phyloP scores from a whole-genome alignment of 306 rosid genomes.

The Casuarina glauca region DNA sequence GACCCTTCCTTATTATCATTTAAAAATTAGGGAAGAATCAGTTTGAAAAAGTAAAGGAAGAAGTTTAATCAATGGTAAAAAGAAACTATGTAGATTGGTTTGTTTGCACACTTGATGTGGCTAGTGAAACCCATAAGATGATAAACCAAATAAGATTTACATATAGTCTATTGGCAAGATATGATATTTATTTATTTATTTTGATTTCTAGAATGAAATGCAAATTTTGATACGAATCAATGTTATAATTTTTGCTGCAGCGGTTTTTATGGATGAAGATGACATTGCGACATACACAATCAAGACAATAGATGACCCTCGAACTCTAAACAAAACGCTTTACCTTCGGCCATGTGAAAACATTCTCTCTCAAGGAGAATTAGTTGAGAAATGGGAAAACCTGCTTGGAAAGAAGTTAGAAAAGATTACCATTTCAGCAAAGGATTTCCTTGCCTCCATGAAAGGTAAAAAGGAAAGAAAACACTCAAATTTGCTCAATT shows the following conservation, averaged over 20 bases:
- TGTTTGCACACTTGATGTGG: too few species aligned
- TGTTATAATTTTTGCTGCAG: constrained; percentile 23
- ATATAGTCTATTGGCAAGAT: too few species aligned
- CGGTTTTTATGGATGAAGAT: constrained; percentile 62
- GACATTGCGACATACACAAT: constrained; percentile 68
- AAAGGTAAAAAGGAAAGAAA: constrained; percentile 46
- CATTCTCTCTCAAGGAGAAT: constrained; percentile 62
- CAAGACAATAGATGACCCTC: constrained; percentile 70
- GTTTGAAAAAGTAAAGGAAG: too few species aligned
- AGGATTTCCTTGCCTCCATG: constrained; percentile 60
- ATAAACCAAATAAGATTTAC: too few species aligned
- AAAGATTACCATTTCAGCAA: constrained; percentile 42
- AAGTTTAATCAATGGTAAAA: too few species aligned
- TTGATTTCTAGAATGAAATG: background rate
- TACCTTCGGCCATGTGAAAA: constrained; percentile 74
- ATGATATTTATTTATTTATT: too few species aligned
- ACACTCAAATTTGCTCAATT: too few species aligned
- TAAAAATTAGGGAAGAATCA: too few species aligned
- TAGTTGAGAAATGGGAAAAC: constrained; percentile 75
- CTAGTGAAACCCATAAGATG: too few species aligned
- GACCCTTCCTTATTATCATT: too few species aligned
- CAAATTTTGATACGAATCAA: background rate
- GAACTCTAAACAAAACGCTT: constrained; percentile 78
- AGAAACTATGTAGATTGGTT: too few species aligned
- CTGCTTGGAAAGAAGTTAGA: constrained; percentile 51